Conservation (phyloP, 2,329 filamentous ascomycete species). For the Alternaria infectoria region DNA sequence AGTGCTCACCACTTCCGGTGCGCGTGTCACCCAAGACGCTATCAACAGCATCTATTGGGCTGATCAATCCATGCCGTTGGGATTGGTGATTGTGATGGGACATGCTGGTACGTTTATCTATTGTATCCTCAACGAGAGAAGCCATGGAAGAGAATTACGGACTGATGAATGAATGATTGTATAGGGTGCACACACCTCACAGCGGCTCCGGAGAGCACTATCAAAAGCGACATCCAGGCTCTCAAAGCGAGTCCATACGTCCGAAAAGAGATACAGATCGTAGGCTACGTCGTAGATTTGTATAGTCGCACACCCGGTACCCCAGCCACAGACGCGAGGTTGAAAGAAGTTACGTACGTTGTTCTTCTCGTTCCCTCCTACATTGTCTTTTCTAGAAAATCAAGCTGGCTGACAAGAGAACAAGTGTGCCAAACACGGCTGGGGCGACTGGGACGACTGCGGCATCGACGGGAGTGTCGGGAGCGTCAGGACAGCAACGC, state of each 20-base stretch:
- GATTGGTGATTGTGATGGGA: slow-evolving; percentile 30
- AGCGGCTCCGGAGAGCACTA: slow-evolving; percentile 14
- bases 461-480: not conserved
- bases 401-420: slow-evolving; percentile 6
- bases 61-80: slow-evolving; percentile 16
- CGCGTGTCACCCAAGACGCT: slow-evolving; percentile 5
- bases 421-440: slow-evolving; percentile 17
- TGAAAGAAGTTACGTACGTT: slow-evolving; percentile 33
- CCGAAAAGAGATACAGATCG: slow-evolving; percentile 20
- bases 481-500: not conserved
- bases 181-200: slow-evolving; percentile 15
- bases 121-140: too few species aligned
- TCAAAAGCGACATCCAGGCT: slow-evolving; percentile 17
- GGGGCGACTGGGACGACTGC: not conserved
- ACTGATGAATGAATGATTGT: accelerated
- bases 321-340: not conserved
- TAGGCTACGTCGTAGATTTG: slow-evolving; percentile 29
- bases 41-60: slow-evolving; percentile 20
- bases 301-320: not conserved
- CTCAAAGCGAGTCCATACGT: slow-evolving; percentile 20
- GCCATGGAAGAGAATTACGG: too few species aligned
- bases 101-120: slow-evolving; percentile 19
- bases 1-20: slow-evolving; percentile 23
- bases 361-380: not conserved
- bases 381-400: not conserved